Evolutionary conservation across 768 basidiomycete genomes (phyloP).

Genomic region (Suillus discolor): DNA sequence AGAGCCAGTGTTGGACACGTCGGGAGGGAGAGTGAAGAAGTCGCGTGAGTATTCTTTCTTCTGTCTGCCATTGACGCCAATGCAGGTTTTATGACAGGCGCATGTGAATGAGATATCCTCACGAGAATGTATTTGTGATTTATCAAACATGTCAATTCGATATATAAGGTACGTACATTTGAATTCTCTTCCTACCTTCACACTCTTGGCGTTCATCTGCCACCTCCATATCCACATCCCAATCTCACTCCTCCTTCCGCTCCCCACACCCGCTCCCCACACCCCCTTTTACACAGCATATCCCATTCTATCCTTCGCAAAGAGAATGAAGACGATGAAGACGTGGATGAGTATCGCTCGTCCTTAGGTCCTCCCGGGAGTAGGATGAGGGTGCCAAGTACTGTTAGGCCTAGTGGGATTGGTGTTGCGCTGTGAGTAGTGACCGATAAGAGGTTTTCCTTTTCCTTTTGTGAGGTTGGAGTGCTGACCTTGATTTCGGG

Average conservation of each 20-base stretch:
- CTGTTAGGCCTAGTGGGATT: constrained; percentile 3
- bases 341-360: constrained; percentile 42
- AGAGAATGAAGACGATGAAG: constrained; percentile 21
- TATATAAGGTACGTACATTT: constrained; percentile 68
- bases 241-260: constrained; percentile 9
- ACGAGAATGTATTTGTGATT: constrained; percentile 76
- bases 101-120: constrained; percentile 81
- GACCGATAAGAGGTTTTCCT: neutral
- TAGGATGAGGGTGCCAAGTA: constrained; percentile 39
- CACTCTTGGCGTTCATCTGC: constrained; percentile 45
- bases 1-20: constrained; percentile 83
- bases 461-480: neutral
- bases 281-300: constrained; percentile 28
- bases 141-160: constrained; percentile 87
- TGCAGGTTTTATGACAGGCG: constrained; percentile 83
- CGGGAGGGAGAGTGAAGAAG: constrained; percentile 88
- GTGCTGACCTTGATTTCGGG: neutral
- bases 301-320: constrained; percentile 34
- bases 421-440: constrained; percentile 5
- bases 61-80: neutral
- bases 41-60: constrained; percentile 61
- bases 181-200: neutral
- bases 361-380: constrained; percentile 29
- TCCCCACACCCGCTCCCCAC: constrained; percentile 17
- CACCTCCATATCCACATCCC: constrained; percentile 38